phyloP scores from a whole-genome alignment of 2,329 filamentous ascomycete species.

The Sporothrix phasma region DNA sequence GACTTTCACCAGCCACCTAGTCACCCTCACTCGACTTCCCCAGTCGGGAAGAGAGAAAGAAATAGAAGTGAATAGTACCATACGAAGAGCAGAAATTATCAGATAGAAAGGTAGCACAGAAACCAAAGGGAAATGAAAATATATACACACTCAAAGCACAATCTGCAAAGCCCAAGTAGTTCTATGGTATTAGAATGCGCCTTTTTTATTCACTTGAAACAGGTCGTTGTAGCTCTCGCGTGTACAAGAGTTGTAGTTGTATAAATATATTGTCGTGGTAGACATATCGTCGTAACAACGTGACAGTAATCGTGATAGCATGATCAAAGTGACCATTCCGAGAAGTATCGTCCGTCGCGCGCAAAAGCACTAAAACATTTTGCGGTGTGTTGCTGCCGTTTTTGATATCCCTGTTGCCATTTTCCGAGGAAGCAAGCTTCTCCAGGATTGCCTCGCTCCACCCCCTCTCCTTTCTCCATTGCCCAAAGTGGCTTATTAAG shows the following conservation, averaged over 20 bases:
- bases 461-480: not conserved
- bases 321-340: too few species aligned
- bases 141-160: too few species aligned
- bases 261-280: constrained; percentile 10
- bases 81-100: too few species aligned
- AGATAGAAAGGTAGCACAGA: too few species aligned
- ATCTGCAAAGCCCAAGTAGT: not conserved
- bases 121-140: too few species aligned
- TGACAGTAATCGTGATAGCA: constrained; percentile 12
- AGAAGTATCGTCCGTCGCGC: not conserved
- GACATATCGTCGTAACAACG: constrained; percentile 17
- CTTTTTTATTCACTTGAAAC: not conserved
- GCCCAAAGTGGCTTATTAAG: not conserved
- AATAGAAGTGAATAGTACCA: too few species aligned
- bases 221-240: constrained; percentile 1
- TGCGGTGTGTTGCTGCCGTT: not conserved
- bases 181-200: not conserved
- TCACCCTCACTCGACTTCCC: too few species aligned
- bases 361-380: not conserved
- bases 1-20: too few species aligned
- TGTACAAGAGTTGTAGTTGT: not conserved
- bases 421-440: not conserved
- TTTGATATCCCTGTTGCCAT: not conserved
- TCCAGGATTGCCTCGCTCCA: not conserved
- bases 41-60: too few species aligned